A percentile compares a stretch with the other conserved stretches of the same genome.
phyloP scores from a whole-genome alignment of 1,139 yeast genomes.

The Yamadazyma spencermartinsiae region DNA sequence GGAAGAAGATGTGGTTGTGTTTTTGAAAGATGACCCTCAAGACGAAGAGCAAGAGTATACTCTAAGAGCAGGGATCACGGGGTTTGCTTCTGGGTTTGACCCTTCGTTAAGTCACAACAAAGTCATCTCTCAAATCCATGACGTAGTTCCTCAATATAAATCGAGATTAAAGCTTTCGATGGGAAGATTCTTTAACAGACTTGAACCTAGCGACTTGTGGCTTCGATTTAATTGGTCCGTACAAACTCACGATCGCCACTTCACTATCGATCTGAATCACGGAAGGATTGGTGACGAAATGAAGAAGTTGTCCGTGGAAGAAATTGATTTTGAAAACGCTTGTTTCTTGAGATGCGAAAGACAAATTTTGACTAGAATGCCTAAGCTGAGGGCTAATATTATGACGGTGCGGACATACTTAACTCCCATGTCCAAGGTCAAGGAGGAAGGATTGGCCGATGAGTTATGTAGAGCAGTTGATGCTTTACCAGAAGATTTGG shows the following conservation, averaged over 20 bases:
- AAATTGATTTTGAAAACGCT: slow-evolving; percentile 38
- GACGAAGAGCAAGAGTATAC: slow-evolving; percentile 36
- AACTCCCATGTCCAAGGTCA: slow-evolving; percentile 36
- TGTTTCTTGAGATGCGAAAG: slow-evolving; percentile 43
- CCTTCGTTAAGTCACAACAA: slow-evolving; percentile 34
- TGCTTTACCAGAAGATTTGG: slow-evolving; percentile 56
- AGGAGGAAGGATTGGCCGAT: slow-evolving; percentile 35
- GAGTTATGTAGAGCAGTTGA: slow-evolving; percentile 61
- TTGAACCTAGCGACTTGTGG: slow-evolving; percentile 41
- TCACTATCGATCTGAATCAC: slow-evolving; percentile 32
- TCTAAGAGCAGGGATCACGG: slow-evolving; percentile 35
- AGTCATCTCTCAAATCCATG: slow-evolving; percentile 41
- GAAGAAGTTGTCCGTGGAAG: slow-evolving; percentile 22
- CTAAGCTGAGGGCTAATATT: slow-evolving; percentile 36
- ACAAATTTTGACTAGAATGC: slow-evolving; percentile 41
- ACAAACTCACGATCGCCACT: slow-evolving; percentile 34
- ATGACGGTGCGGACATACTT: slow-evolving; percentile 46
- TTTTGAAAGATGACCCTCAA: slow-evolving; percentile 36
- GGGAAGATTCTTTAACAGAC: slow-evolving; percentile 39
- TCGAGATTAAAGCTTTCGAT: slow-evolving; percentile 34
- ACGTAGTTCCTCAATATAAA: slow-evolving; percentile 44
- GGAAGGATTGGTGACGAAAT: slow-evolving; percentile 33
- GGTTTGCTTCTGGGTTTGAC: slow-evolving; percentile 47
- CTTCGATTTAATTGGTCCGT: slow-evolving; percentile 43
- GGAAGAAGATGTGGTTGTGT: slow-evolving; percentile 43